Evolutionary conservation across 2,329 filamentous ascomycete species (phyloP).

Genomic region (Cordyceps cateniannulata): DNA sequence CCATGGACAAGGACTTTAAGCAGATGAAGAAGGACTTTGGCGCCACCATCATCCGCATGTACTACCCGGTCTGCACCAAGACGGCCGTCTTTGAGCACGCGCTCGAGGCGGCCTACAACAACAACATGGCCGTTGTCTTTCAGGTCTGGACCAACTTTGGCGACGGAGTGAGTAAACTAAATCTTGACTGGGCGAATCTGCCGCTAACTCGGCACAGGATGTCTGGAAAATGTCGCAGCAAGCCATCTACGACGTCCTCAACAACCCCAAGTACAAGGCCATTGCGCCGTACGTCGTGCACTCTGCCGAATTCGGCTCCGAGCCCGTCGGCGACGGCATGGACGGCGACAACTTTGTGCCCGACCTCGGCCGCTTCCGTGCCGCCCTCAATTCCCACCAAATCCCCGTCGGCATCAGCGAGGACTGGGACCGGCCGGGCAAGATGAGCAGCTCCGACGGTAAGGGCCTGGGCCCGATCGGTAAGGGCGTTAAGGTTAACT

Average conservation of each 20-base stretch:
- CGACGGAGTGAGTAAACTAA: slow-evolving; percentile 16
- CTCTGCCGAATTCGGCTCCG: slow-evolving; percentile 18
- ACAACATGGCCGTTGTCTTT: slow-evolving; percentile 18
- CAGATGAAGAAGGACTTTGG: slow-evolving; percentile 19
- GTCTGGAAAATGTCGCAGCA: slow-evolving; percentile 18
- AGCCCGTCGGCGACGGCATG: slow-evolving; percentile 20
- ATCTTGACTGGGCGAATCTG: too few relatives aligned
- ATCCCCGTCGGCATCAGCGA: slow-evolving; percentile 18
- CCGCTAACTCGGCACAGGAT: too few relatives aligned
- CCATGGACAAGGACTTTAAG: slow-evolving; percentile 17
- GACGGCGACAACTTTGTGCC: slow-evolving; percentile 16
- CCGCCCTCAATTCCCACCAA: slow-evolving; percentile 11
- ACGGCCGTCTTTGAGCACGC: slow-evolving; percentile 17
- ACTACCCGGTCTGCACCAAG: slow-evolving; percentile 17
- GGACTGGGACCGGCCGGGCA: slow-evolving; percentile 18
- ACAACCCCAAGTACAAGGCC: slow-evolving; percentile 14
- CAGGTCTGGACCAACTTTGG: slow-evolving; percentile 21
- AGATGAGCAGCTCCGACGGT: slow-evolving; percentile 14
- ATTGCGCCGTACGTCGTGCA: slow-evolving; percentile 18
- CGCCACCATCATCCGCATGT: slow-evolving; percentile 18
- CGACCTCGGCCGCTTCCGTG: slow-evolving; percentile 16
- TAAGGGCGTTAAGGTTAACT: slow-evolving; percentile 16
- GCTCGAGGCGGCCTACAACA: slow-evolving; percentile 16
- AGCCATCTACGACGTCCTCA: slow-evolving; percentile 17
- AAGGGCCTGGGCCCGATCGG: slow-evolving; percentile 14